Evolutionary conservation across 441 rosid genomes (phyloP).

Genomic region (Brassica balearica): DNA sequence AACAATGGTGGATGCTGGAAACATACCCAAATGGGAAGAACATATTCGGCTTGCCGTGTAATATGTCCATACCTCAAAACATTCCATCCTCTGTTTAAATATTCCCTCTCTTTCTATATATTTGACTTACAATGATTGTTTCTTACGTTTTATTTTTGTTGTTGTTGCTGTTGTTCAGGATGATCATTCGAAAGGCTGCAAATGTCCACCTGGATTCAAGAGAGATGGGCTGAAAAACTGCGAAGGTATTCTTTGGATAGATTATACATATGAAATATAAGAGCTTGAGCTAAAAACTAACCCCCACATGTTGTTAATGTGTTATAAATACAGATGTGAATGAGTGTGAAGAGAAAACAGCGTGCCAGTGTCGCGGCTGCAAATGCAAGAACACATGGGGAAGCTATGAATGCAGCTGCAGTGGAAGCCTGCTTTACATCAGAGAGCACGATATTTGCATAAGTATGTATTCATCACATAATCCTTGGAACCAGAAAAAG

Average conservation of each 20-base stretch:
- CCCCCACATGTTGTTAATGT: background rate
- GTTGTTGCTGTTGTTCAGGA: conserved; percentile 50
- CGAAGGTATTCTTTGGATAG: conserved; percentile 50
- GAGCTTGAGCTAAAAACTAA: background rate
- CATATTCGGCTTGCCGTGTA: conserved; percentile 86
- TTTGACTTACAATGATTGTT: no score
- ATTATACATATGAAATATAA: background rate
- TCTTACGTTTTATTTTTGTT: background rate
- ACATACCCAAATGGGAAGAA: conserved; percentile 60
- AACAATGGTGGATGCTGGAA: conserved; percentile 97
- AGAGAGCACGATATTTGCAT: conserved; percentile 94
- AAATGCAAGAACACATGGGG: conserved; percentile 98
- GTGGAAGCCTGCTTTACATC: conserved; percentile 84
- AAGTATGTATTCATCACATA: conserved; percentile 46
- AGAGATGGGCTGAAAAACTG: conserved; percentile 84
- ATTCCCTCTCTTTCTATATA: background rate
- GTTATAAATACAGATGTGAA: conserved; percentile 60
- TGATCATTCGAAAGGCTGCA: conserved; percentile 70
- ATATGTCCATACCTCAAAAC: conserved; percentile 20
- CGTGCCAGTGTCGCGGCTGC: conserved; percentile 91
- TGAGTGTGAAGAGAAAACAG: conserved; percentile 90
- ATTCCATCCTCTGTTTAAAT: background rate
- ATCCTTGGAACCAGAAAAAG: no score
- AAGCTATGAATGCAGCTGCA: conserved; percentile 90
- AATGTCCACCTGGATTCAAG: conserved; percentile 85